A percentile compares a stretch with the other conserved stretches of the same genome.
phyloP scores from a whole-genome alignment of 2,329 filamentous ascomycete genomes.

The Cladophialophora chaetospira region DNA sequence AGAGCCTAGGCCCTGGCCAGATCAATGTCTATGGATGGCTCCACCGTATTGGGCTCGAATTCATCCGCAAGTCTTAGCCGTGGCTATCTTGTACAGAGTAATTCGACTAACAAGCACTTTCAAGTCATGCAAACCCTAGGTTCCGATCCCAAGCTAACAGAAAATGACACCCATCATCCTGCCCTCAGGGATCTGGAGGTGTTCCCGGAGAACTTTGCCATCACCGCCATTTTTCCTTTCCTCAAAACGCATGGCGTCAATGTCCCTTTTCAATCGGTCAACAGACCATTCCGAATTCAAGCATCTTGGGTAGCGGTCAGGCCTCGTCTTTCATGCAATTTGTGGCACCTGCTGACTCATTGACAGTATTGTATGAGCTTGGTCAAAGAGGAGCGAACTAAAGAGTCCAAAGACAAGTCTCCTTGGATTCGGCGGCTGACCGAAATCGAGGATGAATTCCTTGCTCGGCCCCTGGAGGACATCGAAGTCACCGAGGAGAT shows the following conservation, averaged over 20 bases:
- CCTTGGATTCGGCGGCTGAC: background rate
- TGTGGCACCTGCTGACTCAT: background rate
- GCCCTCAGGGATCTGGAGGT: conserved; percentile 1
- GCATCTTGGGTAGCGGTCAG: background rate
- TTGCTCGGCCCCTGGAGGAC: background rate
- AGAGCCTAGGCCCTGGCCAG: background rate
- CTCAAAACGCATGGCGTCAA: background rate
- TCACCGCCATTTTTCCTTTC: background rate
- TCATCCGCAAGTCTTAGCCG: background rate
- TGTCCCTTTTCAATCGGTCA: background rate
- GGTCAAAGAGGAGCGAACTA: background rate
- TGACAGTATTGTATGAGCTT: conserved; percentile 1
- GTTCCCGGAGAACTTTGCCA: background rate
- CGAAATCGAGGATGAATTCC: conserved; percentile 5
- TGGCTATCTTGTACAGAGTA: background rate
- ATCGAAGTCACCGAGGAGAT: conserved; percentile 7
- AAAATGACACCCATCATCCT: background rate
- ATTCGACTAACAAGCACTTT: background rate
- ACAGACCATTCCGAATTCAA: conserved; percentile 2
- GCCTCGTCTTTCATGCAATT: background rate
- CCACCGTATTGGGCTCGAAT: background rate
- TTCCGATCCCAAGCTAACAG: background rate
- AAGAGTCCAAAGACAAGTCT: background rate
- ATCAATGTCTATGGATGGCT: conserved; percentile 4
- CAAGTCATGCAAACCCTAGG: background rate